Base-by-base conservation (phyloP, 2,329 filamentous ascomycete genomes). In the Ceratocystis destructans region DNA sequence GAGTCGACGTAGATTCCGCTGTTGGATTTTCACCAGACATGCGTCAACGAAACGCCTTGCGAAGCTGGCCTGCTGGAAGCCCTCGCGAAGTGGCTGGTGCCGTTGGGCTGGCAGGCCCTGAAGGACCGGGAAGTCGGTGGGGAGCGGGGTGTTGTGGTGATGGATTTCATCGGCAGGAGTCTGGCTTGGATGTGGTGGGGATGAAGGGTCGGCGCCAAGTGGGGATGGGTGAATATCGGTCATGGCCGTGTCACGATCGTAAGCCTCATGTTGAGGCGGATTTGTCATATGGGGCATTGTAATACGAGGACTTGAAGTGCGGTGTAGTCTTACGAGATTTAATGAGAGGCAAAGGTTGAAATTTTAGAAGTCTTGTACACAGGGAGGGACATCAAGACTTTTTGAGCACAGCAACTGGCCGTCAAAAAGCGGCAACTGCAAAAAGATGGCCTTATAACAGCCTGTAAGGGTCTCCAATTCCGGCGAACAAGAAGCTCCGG, bases 11-110 rank as follows among this genome's bases (percentile, higher is more conserved):
- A 67, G 20, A 17, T 62, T 33, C 5, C 66, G 53, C n/a, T 61
- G 62, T 41, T 64, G 66, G 5, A 67, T 62, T n/a, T 65, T 44
- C 10, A 55, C 61, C 12, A 64, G 45, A n/a, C 57, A 48, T 20
- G 53, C 31, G 10, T 67, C 61, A 15, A 67, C 45, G 15, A 53
- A 62, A 10, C 61, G 25, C 17, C 62, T 62, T 6, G 66, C 66
- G 45, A 53, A 57, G 8, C 22, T 25, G n/a, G 33, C 37, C 5
- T 44, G 45, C 17, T 33, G 31, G 20, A 28, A 62, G 28, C 66
- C 66, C 25, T 67, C 66, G 8, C 20, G 31, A 5, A 67, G 62
- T 3, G 57, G 31, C 20, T 28, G 22, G 22, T 20, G 12, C 33
- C 62, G 66, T 10, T 61, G 66, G 5, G 25, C 20, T 3, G 66